These are phyloP conservation scores for Butyriboletus loyo DNA, from an alignment of 768 basidiomycete genomes.

Conservation along the genomic window DNA sequence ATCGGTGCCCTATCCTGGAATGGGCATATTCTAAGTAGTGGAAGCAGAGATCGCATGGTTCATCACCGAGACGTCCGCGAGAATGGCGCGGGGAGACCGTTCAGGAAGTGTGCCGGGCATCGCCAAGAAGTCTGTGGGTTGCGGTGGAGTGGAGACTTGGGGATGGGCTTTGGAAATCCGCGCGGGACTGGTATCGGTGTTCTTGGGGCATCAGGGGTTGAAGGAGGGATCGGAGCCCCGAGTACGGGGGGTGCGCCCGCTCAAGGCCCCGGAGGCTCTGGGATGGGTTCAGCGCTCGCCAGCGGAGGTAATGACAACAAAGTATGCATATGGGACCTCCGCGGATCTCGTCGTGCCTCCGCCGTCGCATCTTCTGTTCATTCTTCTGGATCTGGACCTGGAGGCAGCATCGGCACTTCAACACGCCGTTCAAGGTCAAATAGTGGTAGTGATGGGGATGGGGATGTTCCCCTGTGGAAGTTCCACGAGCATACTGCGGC, in stretches of 20 bases:
- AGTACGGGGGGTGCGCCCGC: conserved; percentile 23
- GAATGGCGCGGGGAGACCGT: conserved; percentile 51
- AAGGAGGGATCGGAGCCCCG: conserved; percentile 20
- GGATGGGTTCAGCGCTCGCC: conserved; percentile 61
- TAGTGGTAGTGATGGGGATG: conserved; percentile 30
- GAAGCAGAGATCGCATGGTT: conserved; percentile 87
- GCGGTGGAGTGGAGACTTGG: conserved; percentile 66
- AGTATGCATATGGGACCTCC: conserved; percentile 94
- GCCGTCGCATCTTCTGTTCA: conserved; percentile 24
- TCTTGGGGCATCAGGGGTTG: conserved; percentile 25
- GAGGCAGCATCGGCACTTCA: conserved; percentile 24
- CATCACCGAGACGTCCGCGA: conserved; percentile 92
- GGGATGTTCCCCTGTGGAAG: conserved; percentile 79
- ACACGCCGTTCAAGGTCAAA: conserved; percentile 24
- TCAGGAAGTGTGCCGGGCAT: conserved; percentile 70
- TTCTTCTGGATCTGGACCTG: conserved; percentile 29
- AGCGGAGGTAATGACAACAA: conserved; percentile 99
- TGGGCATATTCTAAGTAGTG: conserved; percentile 78
- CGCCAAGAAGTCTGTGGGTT: conserved; percentile 95
- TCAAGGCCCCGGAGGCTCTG: conserved; percentile 29
- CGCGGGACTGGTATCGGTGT: conserved; percentile 14
- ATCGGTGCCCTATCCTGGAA: conserved; percentile 98
- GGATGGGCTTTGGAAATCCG: conserved; percentile 24
- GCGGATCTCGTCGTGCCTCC: conserved; percentile 50
- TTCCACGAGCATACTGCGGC: conserved; percentile 97